phyloP scores from a whole-genome alignment of 805 yeast genomes.

The Candida maesae region DNA sequence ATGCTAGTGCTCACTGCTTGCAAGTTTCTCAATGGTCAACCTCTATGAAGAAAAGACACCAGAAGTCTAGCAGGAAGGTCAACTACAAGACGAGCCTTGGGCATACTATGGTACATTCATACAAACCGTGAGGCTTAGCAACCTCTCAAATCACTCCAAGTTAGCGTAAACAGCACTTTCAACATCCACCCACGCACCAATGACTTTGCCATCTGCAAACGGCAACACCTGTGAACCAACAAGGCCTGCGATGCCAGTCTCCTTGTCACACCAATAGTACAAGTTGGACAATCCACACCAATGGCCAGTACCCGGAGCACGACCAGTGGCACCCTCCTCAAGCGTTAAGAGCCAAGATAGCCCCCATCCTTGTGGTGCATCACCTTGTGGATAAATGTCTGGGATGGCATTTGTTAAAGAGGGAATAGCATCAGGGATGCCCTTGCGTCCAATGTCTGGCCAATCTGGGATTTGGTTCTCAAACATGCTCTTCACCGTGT shows the following conservation, averaged over 20 bases:
- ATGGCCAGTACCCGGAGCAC: constrained; percentile 32
- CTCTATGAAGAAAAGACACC: too few relatives aligned
- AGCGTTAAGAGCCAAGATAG: constrained; percentile 14
- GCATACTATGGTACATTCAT: too few relatives aligned
- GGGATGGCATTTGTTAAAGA: constrained; percentile 12
- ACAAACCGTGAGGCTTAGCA: background rate
- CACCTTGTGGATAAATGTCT: constrained; percentile 23
- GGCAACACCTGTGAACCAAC: constrained; percentile 39
- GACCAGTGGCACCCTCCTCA: constrained; percentile 31
- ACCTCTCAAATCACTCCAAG: constrained; percentile 3
- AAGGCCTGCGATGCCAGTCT: constrained; percentile 37
- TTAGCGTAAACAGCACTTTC: constrained; percentile 21
- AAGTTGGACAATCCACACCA: constrained; percentile 41
- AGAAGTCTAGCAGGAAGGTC: too few relatives aligned
- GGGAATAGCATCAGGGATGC: constrained; percentile 17
- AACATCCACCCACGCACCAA: constrained; percentile 20
- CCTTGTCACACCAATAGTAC: constrained; percentile 39
- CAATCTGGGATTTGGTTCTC: constrained; percentile 31
- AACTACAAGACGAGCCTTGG: too few relatives aligned
- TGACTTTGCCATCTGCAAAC: constrained; percentile 24
- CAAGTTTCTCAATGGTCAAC: too few relatives aligned
- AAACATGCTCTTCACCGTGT: constrained; percentile 32
- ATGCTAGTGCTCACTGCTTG: too few relatives aligned
- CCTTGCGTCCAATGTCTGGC: constrained; percentile 22
- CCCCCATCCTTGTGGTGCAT: constrained; percentile 22